Conservation (phyloP, 1,284 basidiomycete genomes). For the Rhizoctonia solani region DNA sequence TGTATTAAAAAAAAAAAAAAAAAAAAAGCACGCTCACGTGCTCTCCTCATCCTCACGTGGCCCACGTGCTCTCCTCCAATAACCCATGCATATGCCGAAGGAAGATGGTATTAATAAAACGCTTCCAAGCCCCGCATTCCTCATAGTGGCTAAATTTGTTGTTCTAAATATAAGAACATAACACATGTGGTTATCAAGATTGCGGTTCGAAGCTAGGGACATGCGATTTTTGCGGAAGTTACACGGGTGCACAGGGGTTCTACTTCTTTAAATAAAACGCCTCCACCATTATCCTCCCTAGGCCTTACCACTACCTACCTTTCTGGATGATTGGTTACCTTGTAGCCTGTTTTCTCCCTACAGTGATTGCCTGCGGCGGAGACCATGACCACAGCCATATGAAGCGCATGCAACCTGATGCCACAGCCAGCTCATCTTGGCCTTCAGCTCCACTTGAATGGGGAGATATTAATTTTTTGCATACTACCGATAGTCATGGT, state of each 20-base stretch:
- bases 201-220: not conserved
- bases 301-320: not conserved
- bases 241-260: not conserved
- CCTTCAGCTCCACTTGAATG: constrained; percentile 59
- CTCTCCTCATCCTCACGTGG: not conserved
- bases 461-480: constrained; percentile 78
- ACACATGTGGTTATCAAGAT: not conserved
- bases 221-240: not conserved
- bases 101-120: not conserved
- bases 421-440: constrained; percentile 16
- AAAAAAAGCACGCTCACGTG: not conserved
- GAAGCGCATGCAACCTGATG: constrained; percentile 29
- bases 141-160: not conserved
- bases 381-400: constrained; percentile 11
- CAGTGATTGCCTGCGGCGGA: constrained; percentile 24
- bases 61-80: not conserved
- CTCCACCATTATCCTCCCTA: not conserved
- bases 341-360: constrained; percentile 8
- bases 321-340: not conserved
- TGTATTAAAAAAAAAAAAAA: too few species aligned
- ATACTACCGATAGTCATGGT: constrained; percentile 80
- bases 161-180: not conserved
- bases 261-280: constrained; percentile 3
- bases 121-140: not conserved
- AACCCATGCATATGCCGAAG: not conserved